phyloP scores from a whole-genome alignment of 2,329 filamentous ascomycete genomes.

The Chaetomium strumarium region DNA sequence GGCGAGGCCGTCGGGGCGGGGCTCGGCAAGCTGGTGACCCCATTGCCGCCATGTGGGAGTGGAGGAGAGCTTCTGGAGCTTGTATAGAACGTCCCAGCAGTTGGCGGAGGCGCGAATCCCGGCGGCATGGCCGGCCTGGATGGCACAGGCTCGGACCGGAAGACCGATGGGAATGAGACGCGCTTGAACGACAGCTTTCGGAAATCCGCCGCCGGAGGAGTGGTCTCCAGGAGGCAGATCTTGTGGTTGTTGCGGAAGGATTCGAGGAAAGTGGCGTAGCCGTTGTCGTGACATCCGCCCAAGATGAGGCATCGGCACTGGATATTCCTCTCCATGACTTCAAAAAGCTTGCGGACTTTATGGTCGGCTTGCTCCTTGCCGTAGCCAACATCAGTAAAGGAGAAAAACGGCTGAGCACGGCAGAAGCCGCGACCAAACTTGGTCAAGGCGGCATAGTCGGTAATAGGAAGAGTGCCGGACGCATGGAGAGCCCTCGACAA shows the following conservation, averaged over 20 bases:
- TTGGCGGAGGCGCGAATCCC: not conserved
- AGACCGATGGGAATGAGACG: constrained; percentile 27
- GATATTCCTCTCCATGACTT: constrained; percentile 29
- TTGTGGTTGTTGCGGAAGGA: constrained; percentile 30
- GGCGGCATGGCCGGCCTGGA: not conserved
- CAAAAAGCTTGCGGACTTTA: constrained; percentile 32
- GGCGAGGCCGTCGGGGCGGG: constrained; percentile 3
- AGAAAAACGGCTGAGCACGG: constrained; percentile 31
- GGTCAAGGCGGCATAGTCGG: constrained; percentile 24
- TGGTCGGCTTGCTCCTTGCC: constrained; percentile 33
- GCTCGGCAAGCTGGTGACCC: constrained; percentile 1
- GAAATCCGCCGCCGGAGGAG: constrained; percentile 29
- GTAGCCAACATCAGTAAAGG: constrained; percentile 31
- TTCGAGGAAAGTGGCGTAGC: constrained; percentile 31
- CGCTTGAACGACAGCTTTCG: constrained; percentile 27
- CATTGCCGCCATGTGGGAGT: not conserved
- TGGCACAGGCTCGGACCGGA: constrained; percentile 28
- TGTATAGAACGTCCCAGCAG: not conserved
- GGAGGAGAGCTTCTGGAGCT: not conserved
- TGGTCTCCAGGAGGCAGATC: constrained; percentile 30
- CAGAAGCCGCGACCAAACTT: constrained; percentile 32
- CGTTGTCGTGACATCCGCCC: constrained; percentile 32
- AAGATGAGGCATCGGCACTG: constrained; percentile 32
- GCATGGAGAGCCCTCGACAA: constrained; percentile 28
- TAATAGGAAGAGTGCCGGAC: constrained; percentile 23